Base-by-base conservation (phyloP, 768 basidiomycete species). In the Tulasnella sp. region DNA sequence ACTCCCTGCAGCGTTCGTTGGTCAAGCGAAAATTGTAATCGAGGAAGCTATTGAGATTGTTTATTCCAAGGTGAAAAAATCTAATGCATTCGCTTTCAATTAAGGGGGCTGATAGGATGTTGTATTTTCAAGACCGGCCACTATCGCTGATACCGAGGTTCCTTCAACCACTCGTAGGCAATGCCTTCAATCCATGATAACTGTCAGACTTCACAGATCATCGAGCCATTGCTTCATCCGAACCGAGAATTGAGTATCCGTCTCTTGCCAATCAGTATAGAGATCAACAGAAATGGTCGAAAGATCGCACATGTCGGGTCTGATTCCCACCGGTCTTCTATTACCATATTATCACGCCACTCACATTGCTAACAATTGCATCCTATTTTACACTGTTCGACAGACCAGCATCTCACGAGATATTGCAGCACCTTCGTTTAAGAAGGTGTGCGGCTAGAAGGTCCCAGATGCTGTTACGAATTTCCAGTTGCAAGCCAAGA, bases 51-150 rank as follows among this genome's bases (percentile, higher is more conserved):
- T 56, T 13, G 32, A 59, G 5, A n/a, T 27, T 59, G 27, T 30
- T 59, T 32, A 59, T 59, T 34, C 58, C 49, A 59, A 47, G 58
- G 45, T 59, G 3, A 34, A n/a, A n/a, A 38, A 42, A 17, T n/a
- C 45, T 34, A n/a, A 19, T 2, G 15, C 26, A 32, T 1, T n/a
- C 29, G 19, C 21, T 13, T 30, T 24, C 30, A 15, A 41, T n/a
- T n/a, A n/a, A 38, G 34, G n/a, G n/a, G 11, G 4, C 52, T 38
- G 34, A 34, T 41, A 10, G 15, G 13, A 1, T 13, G 27, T 42
- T n/a, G 9, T 8, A n/a, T 23, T 38, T 13, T 4, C 41, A 24
- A 56, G 55, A 5, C 30, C 32, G 4, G 23, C 55, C 23, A 26
- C 55, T 4, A 27, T 27, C 17, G 44, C 41, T 4, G 42, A 27